A percentile compares a stretch with the other conserved stretches of the same genome.
Evolutionary conservation across 495 filamentous ascomycete genomes (phyloP).

Genomic region (Trichocladium antarcticum): DNA sequence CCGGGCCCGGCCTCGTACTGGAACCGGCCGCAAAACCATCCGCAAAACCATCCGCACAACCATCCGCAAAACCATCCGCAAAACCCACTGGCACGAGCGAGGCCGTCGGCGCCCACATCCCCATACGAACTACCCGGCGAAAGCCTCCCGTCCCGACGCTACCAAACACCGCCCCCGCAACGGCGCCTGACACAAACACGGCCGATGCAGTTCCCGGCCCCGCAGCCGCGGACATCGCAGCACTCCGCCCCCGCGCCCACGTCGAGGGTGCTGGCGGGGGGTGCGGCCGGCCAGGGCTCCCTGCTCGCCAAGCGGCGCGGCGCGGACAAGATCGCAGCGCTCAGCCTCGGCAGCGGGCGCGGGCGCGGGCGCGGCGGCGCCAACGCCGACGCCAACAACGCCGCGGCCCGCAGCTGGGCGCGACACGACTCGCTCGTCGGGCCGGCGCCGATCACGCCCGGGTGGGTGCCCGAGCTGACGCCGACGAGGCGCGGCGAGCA

Average conservation of each 20-base stretch:
- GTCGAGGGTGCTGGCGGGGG: too few relatives aligned
- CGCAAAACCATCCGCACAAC: too few relatives aligned
- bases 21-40: not conserved
- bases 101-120: not conserved
- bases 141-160: not conserved
- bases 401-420: not conserved
- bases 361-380: slow-evolving; percentile 13
- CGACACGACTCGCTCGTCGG: too few relatives aligned
- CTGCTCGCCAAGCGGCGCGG: slow-evolving; percentile 42
- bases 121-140: slow-evolving; percentile 2
- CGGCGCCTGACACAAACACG: not conserved
- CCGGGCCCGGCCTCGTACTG: slow-evolving; percentile 14
- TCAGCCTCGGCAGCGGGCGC: slow-evolving; percentile 22
- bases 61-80: too few relatives aligned
- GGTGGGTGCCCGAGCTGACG: slow-evolving; percentile 41
- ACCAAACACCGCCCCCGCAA: slow-evolving; percentile 7
- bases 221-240: not conserved
- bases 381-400: slow-evolving; percentile 11
- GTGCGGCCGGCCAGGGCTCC: slow-evolving; percentile 15
- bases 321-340: slow-evolving; percentile 33
- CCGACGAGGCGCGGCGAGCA: slow-evolving; percentile 38
- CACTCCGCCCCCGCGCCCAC: too few relatives aligned
- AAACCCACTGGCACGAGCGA: not conserved
- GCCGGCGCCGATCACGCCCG: slow-evolving; percentile 38
- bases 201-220: not conserved